A percentile compares a stretch with the other conserved stretches of the same genome.
Evolutionary conservation across 495 filamentous ascomycete species (phyloP).

Genomic region (Letharia columbiana): DNA sequence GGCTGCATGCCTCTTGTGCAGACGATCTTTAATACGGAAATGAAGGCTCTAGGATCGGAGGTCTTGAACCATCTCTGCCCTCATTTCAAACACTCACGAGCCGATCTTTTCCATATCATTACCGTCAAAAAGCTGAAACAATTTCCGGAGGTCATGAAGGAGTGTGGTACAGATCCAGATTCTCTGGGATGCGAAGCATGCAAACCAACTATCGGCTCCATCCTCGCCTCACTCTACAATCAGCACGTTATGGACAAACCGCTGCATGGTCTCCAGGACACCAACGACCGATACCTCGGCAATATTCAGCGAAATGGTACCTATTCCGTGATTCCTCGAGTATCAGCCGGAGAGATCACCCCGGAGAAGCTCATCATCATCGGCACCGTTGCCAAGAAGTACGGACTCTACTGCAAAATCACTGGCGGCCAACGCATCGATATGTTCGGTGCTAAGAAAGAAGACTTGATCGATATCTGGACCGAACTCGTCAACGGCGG

Average conservation of each 20-base stretch:
- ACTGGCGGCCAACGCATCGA: constrained; percentile 94
- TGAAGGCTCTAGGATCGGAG: constrained; percentile 84
- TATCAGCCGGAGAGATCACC: constrained; percentile 85
- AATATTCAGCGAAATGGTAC: constrained; percentile 95
- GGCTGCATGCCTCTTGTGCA: constrained; percentile 91
- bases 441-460: constrained; percentile 90
- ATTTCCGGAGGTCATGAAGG: constrained; percentile 73
- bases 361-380: constrained; percentile 84
- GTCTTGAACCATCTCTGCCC: constrained; percentile 83
- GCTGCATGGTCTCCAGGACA: constrained; percentile 79
- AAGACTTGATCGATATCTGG: constrained; percentile 89
- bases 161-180: constrained; percentile 62
- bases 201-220: constrained; percentile 80
- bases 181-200: constrained; percentile 87
- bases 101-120: constrained; percentile 85
- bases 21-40: constrained; percentile 86
- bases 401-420: constrained; percentile 86
- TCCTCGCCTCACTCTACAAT: constrained; percentile 80
- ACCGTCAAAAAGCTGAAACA: constrained; percentile 71
- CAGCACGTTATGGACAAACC: constrained; percentile 71
- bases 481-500: constrained; percentile 72
- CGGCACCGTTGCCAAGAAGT: constrained; percentile 82
- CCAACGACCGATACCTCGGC: constrained; percentile 86
- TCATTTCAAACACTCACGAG: constrained; percentile 80
- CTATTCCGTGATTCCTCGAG: constrained; percentile 80